phyloP scores from a whole-genome alignment of 805 yeast genomes.

The Kregervanrija delftensis region DNA sequence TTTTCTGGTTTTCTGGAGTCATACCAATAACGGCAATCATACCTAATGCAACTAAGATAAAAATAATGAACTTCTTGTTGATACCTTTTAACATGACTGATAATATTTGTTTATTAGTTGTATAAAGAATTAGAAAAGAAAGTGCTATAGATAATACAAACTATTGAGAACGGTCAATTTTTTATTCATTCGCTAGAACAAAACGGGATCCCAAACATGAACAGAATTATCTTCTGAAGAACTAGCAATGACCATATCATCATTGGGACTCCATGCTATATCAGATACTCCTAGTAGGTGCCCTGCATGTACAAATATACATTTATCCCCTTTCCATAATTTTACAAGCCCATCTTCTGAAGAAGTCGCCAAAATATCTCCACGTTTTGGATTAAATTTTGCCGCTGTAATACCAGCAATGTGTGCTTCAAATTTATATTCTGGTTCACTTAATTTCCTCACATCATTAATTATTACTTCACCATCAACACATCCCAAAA shows the following conservation, averaged over 20 bases:
- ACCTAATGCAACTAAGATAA: constrained; percentile 3
- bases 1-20: constrained; percentile 7
- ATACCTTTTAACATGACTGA: constrained; percentile 3
- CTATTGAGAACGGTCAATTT: no score
- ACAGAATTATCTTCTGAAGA: constrained; percentile 81
- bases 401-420: constrained; percentile 52
- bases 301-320: constrained; percentile 70
- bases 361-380: constrained; percentile 55
- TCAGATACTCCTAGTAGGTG: constrained; percentile 86
- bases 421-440: constrained; percentile 32
- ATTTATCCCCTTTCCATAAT: constrained; percentile 46
- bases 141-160: no score
- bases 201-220: constrained; percentile 74
- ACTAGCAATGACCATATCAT: constrained; percentile 63
- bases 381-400: constrained; percentile 62
- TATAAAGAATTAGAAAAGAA: no score
- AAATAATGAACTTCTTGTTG: constrained; percentile 4
- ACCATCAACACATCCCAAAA: constrained; percentile 63
- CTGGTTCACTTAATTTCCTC: constrained; percentile 34
- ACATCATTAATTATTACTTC: constrained; percentile 57
- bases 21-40: constrained; percentile 7
- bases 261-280: constrained; percentile 72
- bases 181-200: neutral
- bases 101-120: no score
- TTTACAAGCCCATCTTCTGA: constrained; percentile 60